Evolutionary conservation across 768 basidiomycete genomes (phyloP).

Genomic region (Lyophyllum semitale): DNA sequence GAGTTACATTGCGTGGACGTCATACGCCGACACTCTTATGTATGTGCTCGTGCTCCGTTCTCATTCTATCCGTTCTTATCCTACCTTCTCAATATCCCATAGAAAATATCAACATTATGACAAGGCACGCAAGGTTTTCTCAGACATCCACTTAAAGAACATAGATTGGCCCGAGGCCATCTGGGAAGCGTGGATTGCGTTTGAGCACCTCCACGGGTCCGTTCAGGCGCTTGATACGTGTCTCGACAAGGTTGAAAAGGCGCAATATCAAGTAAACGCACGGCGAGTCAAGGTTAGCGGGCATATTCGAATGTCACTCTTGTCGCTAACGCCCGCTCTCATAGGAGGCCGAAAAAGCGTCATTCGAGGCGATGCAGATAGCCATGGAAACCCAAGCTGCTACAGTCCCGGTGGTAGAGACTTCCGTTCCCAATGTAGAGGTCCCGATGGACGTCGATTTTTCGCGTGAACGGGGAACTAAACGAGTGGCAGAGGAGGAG

Average conservation of each 20-base stretch:
- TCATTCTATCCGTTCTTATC: neutral
- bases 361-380: conserved; percentile 50
- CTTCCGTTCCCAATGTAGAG: conserved; percentile 20
- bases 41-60: conserved; percentile 33
- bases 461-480: conserved; percentile 43
- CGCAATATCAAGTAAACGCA: conserved; percentile 60
- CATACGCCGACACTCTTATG: conserved; percentile 76
- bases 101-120: conserved; percentile 58
- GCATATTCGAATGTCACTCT: neutral
- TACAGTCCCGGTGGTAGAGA: conserved; percentile 31
- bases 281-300: conserved; percentile 61
- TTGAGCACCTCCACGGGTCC: conserved; percentile 83
- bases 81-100: conserved; percentile 6
- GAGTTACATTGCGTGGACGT: conserved; percentile 75
- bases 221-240: conserved; percentile 65
- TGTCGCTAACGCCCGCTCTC: neutral
- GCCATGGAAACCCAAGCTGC: conserved; percentile 41
- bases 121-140: conserved; percentile 67
- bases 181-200: conserved; percentile 88
- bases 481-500: conserved; percentile 71
- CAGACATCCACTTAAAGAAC: conserved; percentile 65
- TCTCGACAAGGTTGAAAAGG: conserved; percentile 65
- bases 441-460: conserved; percentile 45
- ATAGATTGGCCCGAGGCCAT: conserved; percentile 96
- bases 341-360: conserved; percentile 67